Evolutionary conservation across 148 eudicot species (phyloP), one percentile per base, ranked within the genome.

Genomic region (Vaccinium darrowii): DNA sequence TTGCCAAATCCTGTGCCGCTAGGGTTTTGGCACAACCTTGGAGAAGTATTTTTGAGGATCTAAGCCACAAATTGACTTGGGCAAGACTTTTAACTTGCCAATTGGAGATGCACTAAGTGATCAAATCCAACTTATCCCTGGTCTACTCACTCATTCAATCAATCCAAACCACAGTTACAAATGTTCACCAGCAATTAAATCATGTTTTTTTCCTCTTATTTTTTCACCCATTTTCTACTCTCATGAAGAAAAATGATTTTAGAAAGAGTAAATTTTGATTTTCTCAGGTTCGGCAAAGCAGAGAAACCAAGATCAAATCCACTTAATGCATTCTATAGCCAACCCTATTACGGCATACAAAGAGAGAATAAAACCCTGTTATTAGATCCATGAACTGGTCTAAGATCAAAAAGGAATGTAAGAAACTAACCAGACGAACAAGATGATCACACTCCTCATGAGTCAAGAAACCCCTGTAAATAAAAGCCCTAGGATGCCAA

Each of bases 371-470:
- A 83, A 51, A 19, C 39, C 23, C 25, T 9, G 8, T 7, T 49
- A 33, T 16, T 15, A 16, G 23, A 14, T 27, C 43, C 33, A 60
- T 30, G 39, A 50, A 36, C 81, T 57, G 52, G 60, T 6, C 10
- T 8, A 53, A 62, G 58, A 13, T 19, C 15, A 65, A 71, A 30
- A 43, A 30, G 33, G 30, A 67, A 11, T 3, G 83, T 21, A 65
- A 23, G 85, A 76, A 21, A 43, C 89, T 79, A 74, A 95, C 98
- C 97, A 95, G 83, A 25, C 80, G 7, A 69, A 94, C 90, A 51
- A 96, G 91, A 90, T 96, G 99, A 90, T 94, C 95, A 89, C 99
- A 96, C 91, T 96, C 99, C 60, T 92, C 89, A 84, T 88, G 71
- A n/a, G 92, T 90, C 85, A 96, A 85, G 87, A 96, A 94, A 0